These are phyloP conservation scores for Penicillium sp. DNA, from an alignment of 2,329 filamentous ascomycete species.

Conservation along the genomic window DNA sequence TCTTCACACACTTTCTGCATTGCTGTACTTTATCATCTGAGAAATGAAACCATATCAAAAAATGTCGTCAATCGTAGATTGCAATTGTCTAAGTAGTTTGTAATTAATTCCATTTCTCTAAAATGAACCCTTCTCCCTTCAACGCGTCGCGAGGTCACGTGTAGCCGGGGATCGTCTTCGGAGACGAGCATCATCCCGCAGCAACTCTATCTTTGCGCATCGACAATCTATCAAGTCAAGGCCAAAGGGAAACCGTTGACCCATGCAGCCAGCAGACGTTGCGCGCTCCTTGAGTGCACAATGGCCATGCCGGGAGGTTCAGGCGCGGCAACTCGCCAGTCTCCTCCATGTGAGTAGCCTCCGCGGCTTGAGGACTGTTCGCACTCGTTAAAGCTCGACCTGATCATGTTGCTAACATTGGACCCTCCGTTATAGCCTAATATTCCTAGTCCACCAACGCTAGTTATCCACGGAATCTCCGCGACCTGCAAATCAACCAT, in stretches of 20 bases:
- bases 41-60: slow-evolving; percentile 6
- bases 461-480: slow-evolving; percentile 80
- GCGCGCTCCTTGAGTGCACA: slow-evolving; percentile 35
- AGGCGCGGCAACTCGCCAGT: slow-evolving; percentile 41
- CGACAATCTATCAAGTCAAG: neutral
- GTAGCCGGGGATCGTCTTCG: slow-evolving; percentile 6
- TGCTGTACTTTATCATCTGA: slow-evolving; percentile 18
- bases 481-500: slow-evolving; percentile 83
- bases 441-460: slow-evolving; percentile 66
- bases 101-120: neutral
- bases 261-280: slow-evolving; percentile 36
- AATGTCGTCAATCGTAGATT: neutral
- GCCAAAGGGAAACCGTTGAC: slow-evolving; percentile 1
- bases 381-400: neutral
- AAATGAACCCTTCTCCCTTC: neutral
- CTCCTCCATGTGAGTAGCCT: slow-evolving; percentile 40
- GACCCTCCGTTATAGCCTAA: slow-evolving; percentile 25
- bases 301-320: slow-evolving; percentile 46
- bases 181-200: slow-evolving; percentile 4
- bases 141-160: slow-evolving; percentile 23
- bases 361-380: slow-evolving; percentile 1
- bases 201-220: neutral
- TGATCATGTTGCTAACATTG: neutral
- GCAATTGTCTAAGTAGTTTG: neutral
- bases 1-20: slow-evolving; percentile 13